These are phyloP conservation scores for Brasilioporus rufonigricans DNA, from an alignment of 768 basidiomycete genomes.

Conservation along the genomic window DNA sequence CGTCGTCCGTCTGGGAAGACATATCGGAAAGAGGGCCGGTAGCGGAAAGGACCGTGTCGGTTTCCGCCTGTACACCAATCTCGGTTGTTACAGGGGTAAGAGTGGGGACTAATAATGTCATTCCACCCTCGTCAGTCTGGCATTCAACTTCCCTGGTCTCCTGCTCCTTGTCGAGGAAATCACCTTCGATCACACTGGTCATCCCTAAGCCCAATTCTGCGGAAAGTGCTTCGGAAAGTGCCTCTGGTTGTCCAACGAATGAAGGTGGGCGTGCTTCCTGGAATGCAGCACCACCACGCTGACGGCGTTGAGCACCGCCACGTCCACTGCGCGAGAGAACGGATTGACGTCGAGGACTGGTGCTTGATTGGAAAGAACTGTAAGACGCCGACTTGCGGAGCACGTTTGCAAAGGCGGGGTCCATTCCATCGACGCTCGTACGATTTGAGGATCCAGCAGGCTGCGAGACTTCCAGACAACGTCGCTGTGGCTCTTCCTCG, in stretches of 20 bases:
- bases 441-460: slow-evolving; percentile 51
- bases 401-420: slow-evolving; percentile 79
- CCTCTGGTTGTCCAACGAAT: slow-evolving; percentile 68
- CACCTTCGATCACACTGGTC: slow-evolving; percentile 40
- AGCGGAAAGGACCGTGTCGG: slow-evolving; percentile 15
- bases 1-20: slow-evolving; percentile 51
- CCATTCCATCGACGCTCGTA: slow-evolving; percentile 82
- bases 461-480: slow-evolving; percentile 33
- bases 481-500: slow-evolving; percentile 28
- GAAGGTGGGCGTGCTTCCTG: slow-evolving; percentile 70
- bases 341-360: slow-evolving; percentile 63
- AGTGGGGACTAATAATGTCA: slow-evolving; percentile 29
- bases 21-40: slow-evolving; percentile 29
- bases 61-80: slow-evolving; percentile 42
- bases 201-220: slow-evolving; percentile 56
- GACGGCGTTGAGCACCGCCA: slow-evolving; percentile 51
- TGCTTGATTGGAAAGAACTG: slow-evolving; percentile 41
- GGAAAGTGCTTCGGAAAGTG: slow-evolving; percentile 69
- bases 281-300: slow-evolving; percentile 65
- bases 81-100: slow-evolving; percentile 33
- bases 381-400: slow-evolving; percentile 54
- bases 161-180: slow-evolving; percentile 40
- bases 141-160: slow-evolving; percentile 62
- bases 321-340: slow-evolving; percentile 49
- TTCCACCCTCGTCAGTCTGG: slow-evolving; percentile 56